Evolutionary conservation across 768 basidiomycete genomes (phyloP).

Genomic region (Sistotremastrum suecicum): DNA sequence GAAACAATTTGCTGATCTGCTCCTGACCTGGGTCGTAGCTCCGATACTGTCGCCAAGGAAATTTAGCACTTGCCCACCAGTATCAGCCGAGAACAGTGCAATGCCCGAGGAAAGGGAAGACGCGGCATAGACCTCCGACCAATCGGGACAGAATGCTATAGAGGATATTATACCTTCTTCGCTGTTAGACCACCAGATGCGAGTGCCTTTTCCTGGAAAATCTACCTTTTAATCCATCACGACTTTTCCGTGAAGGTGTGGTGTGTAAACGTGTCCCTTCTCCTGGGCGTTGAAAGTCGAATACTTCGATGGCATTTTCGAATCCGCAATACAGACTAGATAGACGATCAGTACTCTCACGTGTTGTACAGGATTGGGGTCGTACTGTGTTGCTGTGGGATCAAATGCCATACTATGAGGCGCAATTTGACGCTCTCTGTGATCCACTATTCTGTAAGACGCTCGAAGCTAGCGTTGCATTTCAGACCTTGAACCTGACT

Average conservation of each 20-base stretch:
- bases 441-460: conserved; percentile 85
- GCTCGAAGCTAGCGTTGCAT: conserved; percentile 53
- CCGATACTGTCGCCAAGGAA: conserved; percentile 44
- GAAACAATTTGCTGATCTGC: conserved; percentile 24
- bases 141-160: conserved; percentile 59
- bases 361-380: background rate
- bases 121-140: conserved; percentile 58
- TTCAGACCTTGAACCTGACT: background rate
- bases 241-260: conserved; percentile 60
- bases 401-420: conserved; percentile 80
- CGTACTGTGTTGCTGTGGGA: conserved; percentile 47
- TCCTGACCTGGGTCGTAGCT: conserved; percentile 21
- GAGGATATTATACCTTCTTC: conserved; percentile 73
- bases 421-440: conserved; percentile 81
- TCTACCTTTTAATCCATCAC: conserved; percentile 77
- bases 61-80: conserved; percentile 36
- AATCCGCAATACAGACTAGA: conserved; percentile 76
- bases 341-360: background rate
- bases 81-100: conserved; percentile 50
- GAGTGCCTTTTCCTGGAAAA: background rate
- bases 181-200: conserved; percentile 2
- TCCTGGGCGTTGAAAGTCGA: conserved; percentile 64
- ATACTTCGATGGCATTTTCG: conserved; percentile 74
- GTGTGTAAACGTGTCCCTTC: conserved; percentile 58
- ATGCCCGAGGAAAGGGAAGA: conserved; percentile 36